Conservation (phyloP, 129 eudicot species). For the Lonicera japonica region DNA sequence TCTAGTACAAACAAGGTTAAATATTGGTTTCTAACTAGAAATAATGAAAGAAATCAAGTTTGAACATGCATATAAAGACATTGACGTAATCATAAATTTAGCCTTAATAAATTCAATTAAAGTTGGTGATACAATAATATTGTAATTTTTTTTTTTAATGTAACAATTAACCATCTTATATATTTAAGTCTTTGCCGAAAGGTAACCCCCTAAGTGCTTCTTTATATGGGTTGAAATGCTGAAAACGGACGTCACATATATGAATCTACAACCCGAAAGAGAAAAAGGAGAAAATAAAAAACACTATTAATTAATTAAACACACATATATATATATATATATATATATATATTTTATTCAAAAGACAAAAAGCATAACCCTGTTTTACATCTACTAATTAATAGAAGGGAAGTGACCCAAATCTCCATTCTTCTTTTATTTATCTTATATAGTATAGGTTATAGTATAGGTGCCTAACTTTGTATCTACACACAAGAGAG, state of each 20-base stretch:
- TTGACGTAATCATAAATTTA: not conserved
- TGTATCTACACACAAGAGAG: no score
- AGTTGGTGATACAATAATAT: no score
- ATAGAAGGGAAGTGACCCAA: no score
- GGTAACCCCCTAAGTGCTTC: slow-evolving; percentile 5
- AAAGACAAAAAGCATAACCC: slow-evolving; percentile 3
- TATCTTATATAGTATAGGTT: no score
- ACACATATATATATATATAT: no score
- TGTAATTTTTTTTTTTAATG: no score
- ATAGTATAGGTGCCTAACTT: no score
- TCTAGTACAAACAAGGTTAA: no score
- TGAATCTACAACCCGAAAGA: slow-evolving; percentile 19
- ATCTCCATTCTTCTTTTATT: no score
- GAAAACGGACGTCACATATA: slow-evolving; percentile 12
- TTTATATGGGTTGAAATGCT: slow-evolving; percentile 2
- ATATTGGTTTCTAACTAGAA: not conserved
- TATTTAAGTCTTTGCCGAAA: slow-evolving; percentile 15
- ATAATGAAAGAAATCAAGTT: not conserved
- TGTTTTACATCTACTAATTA: not conserved
- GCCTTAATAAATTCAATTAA: no score
- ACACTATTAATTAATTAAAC: not conserved
- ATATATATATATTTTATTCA: not conserved
- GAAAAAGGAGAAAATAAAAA: not conserved
- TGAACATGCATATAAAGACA: not conserved
- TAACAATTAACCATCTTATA: no score